These are phyloP conservation scores for Oryza glaberrima DNA, from an alignment of 176 grass and related monocot genomes.

Conservation along the genomic window DNA sequence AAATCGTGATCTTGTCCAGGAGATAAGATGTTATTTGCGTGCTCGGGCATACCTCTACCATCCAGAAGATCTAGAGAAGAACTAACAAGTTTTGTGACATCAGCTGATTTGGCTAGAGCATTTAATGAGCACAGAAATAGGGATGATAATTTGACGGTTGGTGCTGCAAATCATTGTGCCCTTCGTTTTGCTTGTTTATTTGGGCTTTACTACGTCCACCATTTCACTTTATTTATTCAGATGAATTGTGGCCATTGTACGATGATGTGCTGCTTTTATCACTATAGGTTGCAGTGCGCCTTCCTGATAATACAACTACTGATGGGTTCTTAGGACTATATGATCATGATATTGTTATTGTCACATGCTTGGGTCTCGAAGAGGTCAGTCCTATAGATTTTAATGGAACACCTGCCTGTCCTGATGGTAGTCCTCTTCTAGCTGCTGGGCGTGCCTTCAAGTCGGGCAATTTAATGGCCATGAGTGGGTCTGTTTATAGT, in stretches of 20 bases:
- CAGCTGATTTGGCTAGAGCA: background rate
- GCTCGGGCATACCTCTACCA: background rate
- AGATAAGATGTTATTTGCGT: background rate
- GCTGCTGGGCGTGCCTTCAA: slow-evolving; percentile 16
- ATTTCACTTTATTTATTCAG: slow-evolving; percentile 7
- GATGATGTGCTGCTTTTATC: background rate
- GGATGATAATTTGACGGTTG: slow-evolving; percentile 32
- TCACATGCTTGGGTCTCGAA: background rate
- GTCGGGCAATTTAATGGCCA: slow-evolving; percentile 17
- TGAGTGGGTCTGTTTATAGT: background rate
- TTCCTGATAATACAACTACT: background rate
- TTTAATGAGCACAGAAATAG: slow-evolving; percentile 8
- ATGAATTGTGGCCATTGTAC: background rate
- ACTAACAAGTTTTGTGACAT: slow-evolving; percentile 43
- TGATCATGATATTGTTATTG: slow-evolving; percentile 12
- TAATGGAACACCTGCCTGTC: background rate
- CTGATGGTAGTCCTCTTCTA: background rate
- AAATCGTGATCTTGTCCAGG: background rate
- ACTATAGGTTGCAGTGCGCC: slow-evolving; percentile 25
- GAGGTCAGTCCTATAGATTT: background rate
- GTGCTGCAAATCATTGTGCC: background rate
- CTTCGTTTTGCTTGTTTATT: too few relatives aligned
- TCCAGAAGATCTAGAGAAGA: background rate
- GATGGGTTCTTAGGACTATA: slow-evolving; percentile 42
- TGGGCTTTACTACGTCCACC: background rate